These are phyloP conservation scores for Hypoxylon sp. DNA, from an alignment of 2,329 filamentous ascomycete species.

Conservation along the genomic window DNA sequence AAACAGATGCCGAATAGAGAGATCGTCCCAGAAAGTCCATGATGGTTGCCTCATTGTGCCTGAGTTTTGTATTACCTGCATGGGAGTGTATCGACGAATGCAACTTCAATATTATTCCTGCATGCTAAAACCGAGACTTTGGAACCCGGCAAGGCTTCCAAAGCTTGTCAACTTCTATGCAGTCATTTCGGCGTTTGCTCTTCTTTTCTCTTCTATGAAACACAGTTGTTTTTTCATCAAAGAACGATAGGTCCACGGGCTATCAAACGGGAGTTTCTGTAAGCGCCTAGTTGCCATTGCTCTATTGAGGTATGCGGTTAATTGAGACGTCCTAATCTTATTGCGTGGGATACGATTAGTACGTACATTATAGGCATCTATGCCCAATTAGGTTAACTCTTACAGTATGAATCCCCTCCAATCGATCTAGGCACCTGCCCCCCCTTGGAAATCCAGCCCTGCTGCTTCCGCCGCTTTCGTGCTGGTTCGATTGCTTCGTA, in stretches of 20 bases:
- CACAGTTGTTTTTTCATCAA: constrained; percentile 11
- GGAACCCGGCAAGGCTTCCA: constrained; percentile 33
- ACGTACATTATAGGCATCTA: constrained; percentile 8
- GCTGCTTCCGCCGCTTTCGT: constrained; percentile 44
- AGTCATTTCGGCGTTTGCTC: constrained; percentile 37
- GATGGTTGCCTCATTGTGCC: constrained; percentile 7
- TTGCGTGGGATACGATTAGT: constrained; percentile 22
- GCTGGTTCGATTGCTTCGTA: constrained; percentile 39
- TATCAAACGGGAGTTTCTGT: constrained; percentile 1
- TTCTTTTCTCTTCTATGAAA: neutral
- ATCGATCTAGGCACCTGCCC: constrained; percentile 33
- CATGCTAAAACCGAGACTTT: constrained; percentile 33
- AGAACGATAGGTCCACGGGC: neutral
- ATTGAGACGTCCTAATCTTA: constrained; percentile 1
- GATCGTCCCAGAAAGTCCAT: neutral
- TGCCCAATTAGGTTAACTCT: constrained; percentile 24
- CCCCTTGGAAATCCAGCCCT: constrained; percentile 40
- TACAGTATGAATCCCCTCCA: constrained; percentile 34
- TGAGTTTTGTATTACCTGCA: constrained; percentile 32
- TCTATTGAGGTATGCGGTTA: constrained; percentile 15
- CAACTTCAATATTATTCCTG: constrained; percentile 40
- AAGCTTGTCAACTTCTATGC: constrained; percentile 23
- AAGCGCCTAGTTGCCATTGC: constrained; percentile 4
- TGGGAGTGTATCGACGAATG: constrained; percentile 35
- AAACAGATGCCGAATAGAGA: constrained; percentile 13